Conservation (phyloP, 345 rosid genomes). For the Citrus glauca region DNA sequence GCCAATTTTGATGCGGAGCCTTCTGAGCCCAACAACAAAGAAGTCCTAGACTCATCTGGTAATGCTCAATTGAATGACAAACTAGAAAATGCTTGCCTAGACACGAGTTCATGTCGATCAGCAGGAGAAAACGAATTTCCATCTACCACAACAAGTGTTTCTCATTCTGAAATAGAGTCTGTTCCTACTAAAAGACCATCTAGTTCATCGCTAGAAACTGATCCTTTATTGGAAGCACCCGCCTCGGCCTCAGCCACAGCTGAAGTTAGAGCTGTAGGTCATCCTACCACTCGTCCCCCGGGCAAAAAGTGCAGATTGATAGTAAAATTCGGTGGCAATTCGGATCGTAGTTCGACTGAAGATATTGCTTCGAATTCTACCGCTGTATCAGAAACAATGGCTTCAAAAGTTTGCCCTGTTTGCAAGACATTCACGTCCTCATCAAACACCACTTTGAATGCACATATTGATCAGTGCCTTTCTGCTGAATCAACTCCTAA, state of each 20-base stretch:
- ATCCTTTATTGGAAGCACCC: constrained; percentile 23
- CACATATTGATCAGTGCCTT: constrained; percentile 98
- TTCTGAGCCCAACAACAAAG: constrained; percentile 24
- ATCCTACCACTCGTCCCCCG: constrained; percentile 25
- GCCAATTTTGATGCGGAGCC: constrained; percentile 24
- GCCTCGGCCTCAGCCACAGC: constrained; percentile 16
- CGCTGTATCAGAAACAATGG: constrained; percentile 62
- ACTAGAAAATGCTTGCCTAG: constrained; percentile 33
- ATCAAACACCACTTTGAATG: constrained; percentile 95
- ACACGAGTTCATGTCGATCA: constrained; percentile 36
- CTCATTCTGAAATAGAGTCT: constrained; percentile 53
- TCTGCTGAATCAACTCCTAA: constrained; percentile 62
- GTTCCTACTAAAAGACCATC: constrained; percentile 36
- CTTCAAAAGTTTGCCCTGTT: constrained; percentile 94
- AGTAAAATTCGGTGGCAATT: constrained; percentile 64
- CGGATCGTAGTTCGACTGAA: constrained; percentile 59
- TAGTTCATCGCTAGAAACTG: constrained; percentile 29
- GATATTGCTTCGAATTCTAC: constrained; percentile 61
- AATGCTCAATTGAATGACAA: constrained; percentile 26
- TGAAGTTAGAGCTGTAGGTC: constrained; percentile 26
- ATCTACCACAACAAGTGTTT: constrained; percentile 44
- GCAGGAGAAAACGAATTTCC: constrained; percentile 54
- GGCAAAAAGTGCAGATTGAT: constrained; percentile 70
- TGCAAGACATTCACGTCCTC: constrained; percentile 95
- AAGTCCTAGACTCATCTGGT: constrained; percentile 25